Evolutionary conservation across 2,329 filamentous ascomycete genomes (phyloP), one percentile per base, ranked within the genome.

Genomic region (Xenoacremonium recifei): DNA sequence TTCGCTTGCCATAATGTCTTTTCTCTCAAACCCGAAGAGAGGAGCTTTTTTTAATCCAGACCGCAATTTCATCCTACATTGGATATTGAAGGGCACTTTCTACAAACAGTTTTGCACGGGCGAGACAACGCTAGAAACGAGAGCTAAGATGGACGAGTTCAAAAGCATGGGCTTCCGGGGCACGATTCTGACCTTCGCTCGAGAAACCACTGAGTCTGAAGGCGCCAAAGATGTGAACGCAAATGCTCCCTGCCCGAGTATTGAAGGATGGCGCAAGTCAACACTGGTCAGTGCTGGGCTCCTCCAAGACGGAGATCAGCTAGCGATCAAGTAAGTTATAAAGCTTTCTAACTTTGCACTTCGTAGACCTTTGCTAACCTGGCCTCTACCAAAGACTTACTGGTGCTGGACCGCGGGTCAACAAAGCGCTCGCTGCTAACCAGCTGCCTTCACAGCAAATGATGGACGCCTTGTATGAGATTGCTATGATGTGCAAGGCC

Each of bases 21-120:
- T 62, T 16, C 49, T 57, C 10, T 59, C 64, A 12, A 62, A 64
- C n/a, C 61, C 66, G 4, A 47, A 56, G 6, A 59, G 65, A 16
- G 53, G 75, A 6, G 61, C 60, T 25, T 39, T 67, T 0, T 51
- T 68, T 54, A 69, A 70, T 48, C 64, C 77, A 13, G 73, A 79
- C 35, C 64, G 64, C 30, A 81, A 80, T 50, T 69, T 70, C 0
- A 15, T 79, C 0, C 60, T 80, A 11, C 62, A 68, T 19, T 58
- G 62, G 10, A 42, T 79, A 3, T 62, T 81, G 6, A 73, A 73
- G 53, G 65, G 69, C 44, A 78, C 75, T 0, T 76, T 74, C 4
- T 72, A 63, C 53, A 74, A 76, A 27, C 77, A 81, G 40, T 81
- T 80, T 60, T 81, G 77, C 48, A 72, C 73, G 0, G 77, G 77